phyloP scores from a whole-genome alignment of 139 green algal genomes.

The Chlorella sp. region DNA sequence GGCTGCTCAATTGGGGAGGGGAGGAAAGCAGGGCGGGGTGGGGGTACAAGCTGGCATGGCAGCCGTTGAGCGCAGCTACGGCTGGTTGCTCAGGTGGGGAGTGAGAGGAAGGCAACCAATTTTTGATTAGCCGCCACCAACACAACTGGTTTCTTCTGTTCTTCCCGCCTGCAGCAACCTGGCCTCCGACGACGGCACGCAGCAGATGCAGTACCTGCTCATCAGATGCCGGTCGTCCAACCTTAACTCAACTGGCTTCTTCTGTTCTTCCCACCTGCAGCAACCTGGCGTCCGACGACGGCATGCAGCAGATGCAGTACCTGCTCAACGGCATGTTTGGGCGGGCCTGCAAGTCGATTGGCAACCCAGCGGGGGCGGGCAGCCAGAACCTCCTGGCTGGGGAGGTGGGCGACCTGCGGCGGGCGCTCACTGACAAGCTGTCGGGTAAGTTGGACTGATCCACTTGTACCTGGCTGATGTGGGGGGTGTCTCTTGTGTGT shows the following conservation, averaged over 20 bases:
- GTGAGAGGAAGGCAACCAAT: too few species aligned
- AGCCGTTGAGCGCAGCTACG: too few species aligned
- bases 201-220: too few species aligned
- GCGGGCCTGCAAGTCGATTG: constrained; percentile 90
- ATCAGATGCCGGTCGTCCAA: too few species aligned
- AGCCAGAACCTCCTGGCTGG: constrained; percentile 78
- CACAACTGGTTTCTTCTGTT: too few species aligned
- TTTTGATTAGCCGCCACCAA: too few species aligned
- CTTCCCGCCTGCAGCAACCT: neutral
- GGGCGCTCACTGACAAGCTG: constrained; percentile 51
- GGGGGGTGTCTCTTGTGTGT: too few species aligned
- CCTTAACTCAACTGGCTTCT: too few species aligned
- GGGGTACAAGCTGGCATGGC: too few species aligned
- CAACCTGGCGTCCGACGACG: constrained; percentile 64
- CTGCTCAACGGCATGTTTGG: constrained; percentile 54
- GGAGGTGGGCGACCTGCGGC: constrained; percentile 46
- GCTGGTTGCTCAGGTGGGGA: neutral
- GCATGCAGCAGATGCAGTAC: constrained; percentile 74
- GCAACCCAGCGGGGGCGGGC: constrained; percentile 92
- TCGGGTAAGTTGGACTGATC: constrained; percentile 1
- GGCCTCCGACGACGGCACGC: neutral
- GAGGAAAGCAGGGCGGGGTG: too few species aligned
- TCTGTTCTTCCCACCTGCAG: neutral
- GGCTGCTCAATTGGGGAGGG: constrained; percentile 28
- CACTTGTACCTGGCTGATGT: neutral